These are phyloP conservation scores for Lactarius sanguifluus DNA, from an alignment of 768 basidiomycete genomes.

Conservation along the genomic window DNA sequence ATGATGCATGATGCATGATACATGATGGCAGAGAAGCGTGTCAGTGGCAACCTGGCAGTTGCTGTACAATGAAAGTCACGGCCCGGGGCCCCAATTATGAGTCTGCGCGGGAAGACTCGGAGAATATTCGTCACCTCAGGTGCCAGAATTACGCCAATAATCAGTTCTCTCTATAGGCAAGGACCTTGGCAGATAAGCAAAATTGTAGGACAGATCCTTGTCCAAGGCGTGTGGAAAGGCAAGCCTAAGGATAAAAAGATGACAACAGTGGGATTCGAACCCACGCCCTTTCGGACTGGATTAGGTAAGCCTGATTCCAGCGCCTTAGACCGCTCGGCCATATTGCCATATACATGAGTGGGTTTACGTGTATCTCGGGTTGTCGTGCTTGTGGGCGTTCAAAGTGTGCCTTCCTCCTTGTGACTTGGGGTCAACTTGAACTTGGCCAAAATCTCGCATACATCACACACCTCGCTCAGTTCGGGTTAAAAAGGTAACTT, in stretches of 20 bases:
- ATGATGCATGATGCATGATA: background rate
- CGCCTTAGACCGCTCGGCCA: slow-evolving; percentile 34
- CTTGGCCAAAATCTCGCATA: background rate
- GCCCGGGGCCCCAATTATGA: too few species aligned
- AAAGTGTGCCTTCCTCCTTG: background rate
- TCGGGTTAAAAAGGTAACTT: background rate
- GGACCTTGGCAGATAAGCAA: too few species aligned
- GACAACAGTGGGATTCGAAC: slow-evolving; percentile 50
- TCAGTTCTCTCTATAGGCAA: too few species aligned
- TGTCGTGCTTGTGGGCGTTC: background rate
- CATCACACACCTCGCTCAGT: background rate
- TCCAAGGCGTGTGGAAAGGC: too few species aligned
- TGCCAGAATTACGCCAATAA: background rate
- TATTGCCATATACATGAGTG: slow-evolving; percentile 21
- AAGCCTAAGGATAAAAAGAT: slow-evolving; percentile 2
- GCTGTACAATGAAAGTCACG: background rate
- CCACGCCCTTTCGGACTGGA: slow-evolving; percentile 45
- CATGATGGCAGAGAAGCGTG: background rate
- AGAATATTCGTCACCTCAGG: background rate
- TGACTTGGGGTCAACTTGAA: background rate
- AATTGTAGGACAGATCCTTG: too few species aligned
- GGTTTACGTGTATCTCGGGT: background rate
- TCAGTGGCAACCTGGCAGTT: background rate
- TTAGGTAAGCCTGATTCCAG: slow-evolving; percentile 29
- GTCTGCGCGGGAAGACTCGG: too few species aligned